These are phyloP conservation scores for Alternaria atra DNA, from an alignment of 2,329 filamentous ascomycete species.

Conservation along the genomic window DNA sequence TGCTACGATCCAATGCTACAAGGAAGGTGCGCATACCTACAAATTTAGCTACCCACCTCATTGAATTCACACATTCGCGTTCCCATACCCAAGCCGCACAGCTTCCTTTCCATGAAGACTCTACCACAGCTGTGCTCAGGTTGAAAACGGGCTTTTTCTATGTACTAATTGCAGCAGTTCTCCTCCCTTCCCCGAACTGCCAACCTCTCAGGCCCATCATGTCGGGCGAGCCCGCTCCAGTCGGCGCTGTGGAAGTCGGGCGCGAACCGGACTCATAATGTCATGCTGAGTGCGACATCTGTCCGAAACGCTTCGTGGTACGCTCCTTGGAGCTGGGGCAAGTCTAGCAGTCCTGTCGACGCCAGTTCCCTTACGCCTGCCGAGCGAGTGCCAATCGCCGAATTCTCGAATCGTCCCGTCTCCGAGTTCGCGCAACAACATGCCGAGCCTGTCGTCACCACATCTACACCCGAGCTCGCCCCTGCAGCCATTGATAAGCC, in stretches of 20 bases:
- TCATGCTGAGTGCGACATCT: conserved; percentile 35
- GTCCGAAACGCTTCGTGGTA: conserved; percentile 48
- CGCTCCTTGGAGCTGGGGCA: conserved; percentile 47
- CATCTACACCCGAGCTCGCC: conserved; percentile 43
- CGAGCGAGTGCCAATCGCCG: conserved; percentile 28
- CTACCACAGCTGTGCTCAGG: not conserved
- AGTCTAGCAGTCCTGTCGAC: conserved; percentile 34
- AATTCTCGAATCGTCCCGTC: conserved; percentile 28
- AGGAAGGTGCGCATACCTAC: conserved; percentile 45
- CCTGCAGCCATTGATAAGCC: conserved; percentile 49
- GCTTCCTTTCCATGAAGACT: not conserved
- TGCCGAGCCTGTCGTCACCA: conserved; percentile 37
- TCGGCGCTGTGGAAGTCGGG: conserved; percentile 39
- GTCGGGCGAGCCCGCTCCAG: conserved; percentile 39
- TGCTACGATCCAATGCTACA: conserved; percentile 32
- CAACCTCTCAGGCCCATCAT: conserved; percentile 27
- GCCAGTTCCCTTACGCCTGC: conserved; percentile 21
- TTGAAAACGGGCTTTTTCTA: not conserved
- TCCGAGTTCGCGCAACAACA: conserved; percentile 17
- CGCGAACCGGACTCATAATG: conserved; percentile 24
- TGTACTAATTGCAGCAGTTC: conserved; percentile 37
- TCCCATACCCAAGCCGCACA: conserved; percentile 10
- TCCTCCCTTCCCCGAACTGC: conserved; percentile 42
- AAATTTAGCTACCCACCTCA: conserved; percentile 2
- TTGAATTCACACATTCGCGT: conserved; percentile 15